Evolutionary conservation across 2,329 filamentous ascomycete species (phyloP), one percentile per base, ranked within the genome.

Genomic region (Ascochyta fabae): DNA sequence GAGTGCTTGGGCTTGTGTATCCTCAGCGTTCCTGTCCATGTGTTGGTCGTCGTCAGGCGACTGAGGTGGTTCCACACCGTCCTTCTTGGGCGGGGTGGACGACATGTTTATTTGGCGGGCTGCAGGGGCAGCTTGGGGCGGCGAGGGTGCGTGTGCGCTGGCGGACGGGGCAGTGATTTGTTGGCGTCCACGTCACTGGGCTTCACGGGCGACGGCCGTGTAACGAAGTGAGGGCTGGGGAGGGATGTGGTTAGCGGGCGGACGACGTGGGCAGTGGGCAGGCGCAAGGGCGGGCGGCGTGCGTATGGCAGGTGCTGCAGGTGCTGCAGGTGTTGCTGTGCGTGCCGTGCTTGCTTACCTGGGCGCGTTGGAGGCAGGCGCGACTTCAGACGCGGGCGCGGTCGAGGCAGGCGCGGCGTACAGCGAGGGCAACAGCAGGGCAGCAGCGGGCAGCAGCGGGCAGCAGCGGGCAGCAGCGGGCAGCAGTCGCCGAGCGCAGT

Each of bases 11-110:
- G 84, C 83, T 82, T 92, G 89, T 87, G 86, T 85, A 81, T 91
- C 88, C 79, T 88, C 86, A 81, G 84, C 82, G 78, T 92, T 90
- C 82, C 82, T 82, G 74, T 96, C 92, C 91, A 96, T 96, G 86
- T 89, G 89, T 84, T 88, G 88, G 84, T 95, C 91, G 75, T 96
- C 91, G 82, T 95, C 92, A 84, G 88, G 88, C 83, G 92, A 96
- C 84, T 92, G 91, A 86, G 86, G 89, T 85, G 89, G 90, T 85
- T 96, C 94, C 84, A 92, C 90, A 83, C 96, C 86, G 74, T 81
- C 80, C 75, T 89, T 92, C 85, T 96, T 95, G 75, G 91, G 88
- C 84, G 92, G 91, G 73, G 79, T 92, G 86, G 92, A 90, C 84
- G 93, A 96, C 93, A 97, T 90, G 81, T 85, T 87, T 95, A 92